Conservation (phyloP, 2,329 filamentous ascomycete genomes). For the Pestalotiopsis sp. region DNA sequence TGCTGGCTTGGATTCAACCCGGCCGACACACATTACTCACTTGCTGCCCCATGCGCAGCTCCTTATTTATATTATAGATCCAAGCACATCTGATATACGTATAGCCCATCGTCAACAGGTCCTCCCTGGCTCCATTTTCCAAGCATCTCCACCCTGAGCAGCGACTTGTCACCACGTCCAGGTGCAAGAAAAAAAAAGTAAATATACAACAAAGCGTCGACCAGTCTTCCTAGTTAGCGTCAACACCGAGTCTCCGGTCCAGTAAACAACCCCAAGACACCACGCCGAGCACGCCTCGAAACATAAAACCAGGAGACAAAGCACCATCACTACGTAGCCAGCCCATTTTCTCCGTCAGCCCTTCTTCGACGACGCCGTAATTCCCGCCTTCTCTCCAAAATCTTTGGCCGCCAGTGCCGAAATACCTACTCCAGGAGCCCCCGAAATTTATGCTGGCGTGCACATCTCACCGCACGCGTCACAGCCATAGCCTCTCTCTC, state of each 20-base stretch:
- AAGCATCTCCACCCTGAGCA: constrained; percentile 4
- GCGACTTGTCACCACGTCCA: constrained; percentile 18
- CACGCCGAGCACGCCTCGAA: background rate
- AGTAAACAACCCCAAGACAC: background rate
- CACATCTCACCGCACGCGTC: background rate
- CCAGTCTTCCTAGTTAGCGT: background rate
- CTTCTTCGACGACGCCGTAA: background rate
- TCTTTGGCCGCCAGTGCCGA: background rate
- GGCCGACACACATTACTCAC: background rate
- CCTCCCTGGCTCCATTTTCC: constrained; percentile 3
- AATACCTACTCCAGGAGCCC: background rate
- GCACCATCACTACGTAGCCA: background rate
- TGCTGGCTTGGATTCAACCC: background rate
- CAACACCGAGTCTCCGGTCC: background rate
- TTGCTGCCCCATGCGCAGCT: constrained; percentile 1
- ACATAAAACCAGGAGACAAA: background rate
- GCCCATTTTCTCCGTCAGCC: background rate
- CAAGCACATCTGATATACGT: constrained; percentile 24
- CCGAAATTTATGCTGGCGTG: background rate
- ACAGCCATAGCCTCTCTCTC: background rate
- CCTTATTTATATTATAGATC: constrained; percentile 18
- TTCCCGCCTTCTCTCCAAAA: background rate
- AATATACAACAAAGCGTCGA: constrained; percentile 1
- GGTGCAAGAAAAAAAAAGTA: background rate
- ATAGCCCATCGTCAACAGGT: constrained; percentile 9